These are phyloP conservation scores for Apiospora saccharicola DNA, from an alignment of 2,329 filamentous ascomycete species.

Conservation along the genomic window DNA sequence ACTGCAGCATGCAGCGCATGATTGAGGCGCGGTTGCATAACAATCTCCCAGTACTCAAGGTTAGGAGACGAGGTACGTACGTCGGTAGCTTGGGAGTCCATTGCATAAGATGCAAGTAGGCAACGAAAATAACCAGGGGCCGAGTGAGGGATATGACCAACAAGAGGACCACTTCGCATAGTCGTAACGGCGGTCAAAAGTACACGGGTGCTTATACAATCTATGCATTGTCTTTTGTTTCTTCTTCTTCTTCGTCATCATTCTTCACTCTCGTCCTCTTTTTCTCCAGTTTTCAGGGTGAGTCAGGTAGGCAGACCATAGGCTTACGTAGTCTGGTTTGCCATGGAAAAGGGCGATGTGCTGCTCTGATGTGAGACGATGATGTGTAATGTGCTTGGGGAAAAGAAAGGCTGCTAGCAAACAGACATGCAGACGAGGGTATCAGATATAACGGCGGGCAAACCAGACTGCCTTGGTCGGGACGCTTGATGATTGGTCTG, in stretches of 20 bases:
- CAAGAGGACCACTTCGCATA: not conserved
- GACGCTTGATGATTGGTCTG: not conserved
- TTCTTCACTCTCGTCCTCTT: not conserved
- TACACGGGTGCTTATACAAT: not conserved
- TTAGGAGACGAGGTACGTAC: not conserved
- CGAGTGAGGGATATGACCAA: not conserved
- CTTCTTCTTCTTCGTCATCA: not conserved
- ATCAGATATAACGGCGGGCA: slow-evolving; percentile 8
- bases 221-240: not conserved
- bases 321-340: too few species aligned
- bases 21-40: slow-evolving; percentile 15
- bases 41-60: not conserved
- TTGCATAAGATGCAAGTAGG: not conserved
- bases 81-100: not conserved
- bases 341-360: too few species aligned
- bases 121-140: not conserved
- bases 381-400: not conserved
- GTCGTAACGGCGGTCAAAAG: not conserved
- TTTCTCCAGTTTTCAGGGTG: not conserved
- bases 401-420: not conserved
- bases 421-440: not conserved
- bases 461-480: not conserved
- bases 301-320: not conserved
- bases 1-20: slow-evolving; percentile 12
- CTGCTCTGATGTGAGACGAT: not conserved